These are phyloP conservation scores for Geosiphon pyriformis DNA, from an alignment of 192 early-diverging fungal species.

Conservation along the genomic window DNA sequence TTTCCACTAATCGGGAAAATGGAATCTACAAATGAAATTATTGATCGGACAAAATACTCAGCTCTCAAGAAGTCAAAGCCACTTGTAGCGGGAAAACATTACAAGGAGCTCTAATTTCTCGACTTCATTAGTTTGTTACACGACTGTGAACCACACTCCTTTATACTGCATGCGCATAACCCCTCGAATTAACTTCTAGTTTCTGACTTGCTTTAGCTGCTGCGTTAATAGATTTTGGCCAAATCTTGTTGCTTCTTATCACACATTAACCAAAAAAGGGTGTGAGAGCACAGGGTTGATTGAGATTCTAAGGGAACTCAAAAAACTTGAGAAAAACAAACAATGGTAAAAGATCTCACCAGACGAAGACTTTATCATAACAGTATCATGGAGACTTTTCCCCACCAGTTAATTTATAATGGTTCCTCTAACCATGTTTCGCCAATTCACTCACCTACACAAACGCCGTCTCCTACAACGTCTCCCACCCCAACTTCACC, in stretches of 20 bases:
- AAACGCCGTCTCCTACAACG: conserved; percentile 14
- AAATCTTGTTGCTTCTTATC: background rate
- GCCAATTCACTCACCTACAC: conserved; percentile 13
- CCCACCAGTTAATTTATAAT: conserved; percentile 22
- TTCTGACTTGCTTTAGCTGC: too few relatives aligned
- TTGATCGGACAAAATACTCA: too few relatives aligned
- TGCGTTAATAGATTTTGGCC: too few relatives aligned
- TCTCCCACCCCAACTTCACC: conserved; percentile 22
- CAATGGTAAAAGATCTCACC: background rate
- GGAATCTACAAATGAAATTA: too few relatives aligned
- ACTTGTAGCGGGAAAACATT: too few relatives aligned
- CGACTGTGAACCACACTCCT: too few relatives aligned
- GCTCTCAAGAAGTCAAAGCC: too few relatives aligned
- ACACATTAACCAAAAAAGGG: background rate
- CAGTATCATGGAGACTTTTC: conserved; percentile 14
- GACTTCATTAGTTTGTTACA: too few relatives aligned
- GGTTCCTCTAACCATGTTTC: conserved; percentile 13
- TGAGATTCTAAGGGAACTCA: background rate
- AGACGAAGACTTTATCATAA: background rate
- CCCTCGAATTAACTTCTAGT: too few relatives aligned
- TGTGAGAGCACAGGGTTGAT: background rate
- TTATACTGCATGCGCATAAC: too few relatives aligned
- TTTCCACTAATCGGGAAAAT: too few relatives aligned
- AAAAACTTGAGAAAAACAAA: background rate
- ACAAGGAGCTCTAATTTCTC: too few relatives aligned